Base-by-base conservation (phyloP, 805 yeast species). In the Naumovozyma castellii region DNA sequence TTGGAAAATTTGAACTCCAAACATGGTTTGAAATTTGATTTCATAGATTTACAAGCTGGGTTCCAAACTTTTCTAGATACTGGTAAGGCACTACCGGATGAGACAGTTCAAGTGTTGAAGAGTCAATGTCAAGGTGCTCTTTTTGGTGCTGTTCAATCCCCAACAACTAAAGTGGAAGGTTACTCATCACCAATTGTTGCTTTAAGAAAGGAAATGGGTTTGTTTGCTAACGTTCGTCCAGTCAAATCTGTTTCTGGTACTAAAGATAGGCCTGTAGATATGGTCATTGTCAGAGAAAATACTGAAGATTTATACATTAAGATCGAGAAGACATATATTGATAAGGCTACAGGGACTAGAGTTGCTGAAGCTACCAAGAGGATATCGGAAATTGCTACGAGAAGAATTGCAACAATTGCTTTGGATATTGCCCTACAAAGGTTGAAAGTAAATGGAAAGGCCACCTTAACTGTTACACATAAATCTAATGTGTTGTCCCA, bases 181-280 rank as follows among this genome's bases (percentile, higher is more conserved):
- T 92, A 92, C 70, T 88, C 97, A 15, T 90, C 97, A 22, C 98
- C 98, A 52, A 90, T 92, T 63, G 98, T 92, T 40, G 97, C 97
- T n/a, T 73, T 92, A 58, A 82, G 98, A 71, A 92, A 90, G 76
- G 84, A 84, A 65, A 59, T 92, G 65, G 97, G 95, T 6, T 71
- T 92, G 39, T 92, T 84, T 62, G 98, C 98, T 53, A 92, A 92
- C 54, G 96, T 92, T 38, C 83, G 98, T 64, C 98, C 98, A 3
- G 97, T 92, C 51, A 92, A 92, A 68, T 80, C 92, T 38, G 97
- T 88, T 31, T 80, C 75, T 32, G 90, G 88, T 39, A 71, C 77
- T 40, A 50, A 49, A 13, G 88, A 85, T 50, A 78, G 86, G 65
- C 88, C 94, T 29, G 95, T 88, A 37, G 98, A 92, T 64, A 80